Percentiles rank a stretch among this genome's conserved stretches.
phyloP scores from a whole-genome alignment of 192 early-diverging fungal genomes.

The Coemansia sp. region DNA sequence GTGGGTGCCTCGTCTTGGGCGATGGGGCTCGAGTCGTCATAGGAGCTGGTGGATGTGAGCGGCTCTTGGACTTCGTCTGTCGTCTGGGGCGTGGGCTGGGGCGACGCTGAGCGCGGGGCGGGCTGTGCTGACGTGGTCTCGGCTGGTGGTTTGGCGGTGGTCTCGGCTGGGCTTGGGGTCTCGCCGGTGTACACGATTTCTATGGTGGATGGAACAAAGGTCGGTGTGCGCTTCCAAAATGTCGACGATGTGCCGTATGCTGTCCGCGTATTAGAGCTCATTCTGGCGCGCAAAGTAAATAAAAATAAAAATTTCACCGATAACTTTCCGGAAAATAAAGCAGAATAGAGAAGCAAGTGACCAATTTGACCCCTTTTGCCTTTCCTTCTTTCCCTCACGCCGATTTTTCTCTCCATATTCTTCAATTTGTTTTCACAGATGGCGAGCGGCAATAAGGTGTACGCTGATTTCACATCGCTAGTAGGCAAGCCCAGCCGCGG shows the following conservation, averaged over 20 bases:
- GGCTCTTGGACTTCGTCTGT: neutral
- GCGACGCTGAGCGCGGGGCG: neutral
- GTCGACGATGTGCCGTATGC: slow-evolving; percentile 7
- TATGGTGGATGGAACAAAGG: slow-evolving; percentile 28
- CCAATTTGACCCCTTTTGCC: neutral
- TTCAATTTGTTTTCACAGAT: neutral
- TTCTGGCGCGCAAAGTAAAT: neutral
- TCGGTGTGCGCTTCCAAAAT: slow-evolving; percentile 44
- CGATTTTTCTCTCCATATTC: neutral
- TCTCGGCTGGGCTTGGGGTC: neutral
- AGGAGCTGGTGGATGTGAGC: neutral
- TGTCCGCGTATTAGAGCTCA: slow-evolving; percentile 23
- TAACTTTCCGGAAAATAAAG: neutral
- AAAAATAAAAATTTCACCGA: neutral
- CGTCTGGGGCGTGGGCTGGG: neutral
- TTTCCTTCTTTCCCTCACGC: neutral
- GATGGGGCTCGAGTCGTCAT: neutral
- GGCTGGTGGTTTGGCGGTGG: neutral
- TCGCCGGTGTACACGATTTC: slow-evolving; percentile 20
- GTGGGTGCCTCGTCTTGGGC: neutral
- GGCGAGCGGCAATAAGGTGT: slow-evolving; percentile 16
- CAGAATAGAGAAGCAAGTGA: neutral
- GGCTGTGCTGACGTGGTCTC: neutral
- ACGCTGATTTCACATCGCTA: slow-evolving; percentile 45
- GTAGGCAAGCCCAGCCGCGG: slow-evolving; percentile 14